Base-by-base conservation (phyloP, 441 rosid species). In the Erodium moschatum region DNA sequence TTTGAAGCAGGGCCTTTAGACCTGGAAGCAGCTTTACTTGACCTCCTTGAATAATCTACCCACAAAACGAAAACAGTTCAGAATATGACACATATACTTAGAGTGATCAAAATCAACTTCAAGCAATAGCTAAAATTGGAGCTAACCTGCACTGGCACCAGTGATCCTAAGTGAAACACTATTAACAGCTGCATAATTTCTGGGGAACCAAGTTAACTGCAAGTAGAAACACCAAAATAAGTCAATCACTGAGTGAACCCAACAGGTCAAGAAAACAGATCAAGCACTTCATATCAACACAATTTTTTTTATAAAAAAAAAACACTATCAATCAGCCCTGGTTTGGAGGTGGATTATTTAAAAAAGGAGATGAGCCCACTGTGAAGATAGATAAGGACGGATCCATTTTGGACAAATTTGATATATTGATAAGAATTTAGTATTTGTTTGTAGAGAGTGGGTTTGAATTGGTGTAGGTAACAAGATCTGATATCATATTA, bases 11-110 rank as follows among this genome's bases (percentile, higher is more conserved):
- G 74, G 65, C 82, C 85, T 79, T 77, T 82, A 10, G 90, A 76
- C 64, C 81, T 81, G 24, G 85, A 79, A 50, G 78, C 71, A 13
- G 87, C 62, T 74, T 72, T 87, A 75, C 82, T 84, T 19, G 73
- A 85, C 78, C 82, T 93, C 86, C 81, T 84, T 83, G 89, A 78
- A 82, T 85, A 93, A 77, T 93, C 98, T 91, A 80, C 69, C 62
- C 4, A 64, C 16, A 67, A 18, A 12, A 52, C 15, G 16, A 42
- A 67, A 20, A n/a, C 66, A 78, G 62, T 69, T 3, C 13, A 66
- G 56, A 62, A 70, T 65, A 67, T 58, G 0, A 72, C 20, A 8
- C 54, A 38, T 16, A 73, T 42, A 42, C 48, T 16, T 52, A 69
- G 70, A 7, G 61, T 44, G 12, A 16, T 21, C 12, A 69, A 40